phyloP scores from a whole-genome alignment of 2,329 filamentous ascomycete genomes.

The Gyromitra esculenta region DNA sequence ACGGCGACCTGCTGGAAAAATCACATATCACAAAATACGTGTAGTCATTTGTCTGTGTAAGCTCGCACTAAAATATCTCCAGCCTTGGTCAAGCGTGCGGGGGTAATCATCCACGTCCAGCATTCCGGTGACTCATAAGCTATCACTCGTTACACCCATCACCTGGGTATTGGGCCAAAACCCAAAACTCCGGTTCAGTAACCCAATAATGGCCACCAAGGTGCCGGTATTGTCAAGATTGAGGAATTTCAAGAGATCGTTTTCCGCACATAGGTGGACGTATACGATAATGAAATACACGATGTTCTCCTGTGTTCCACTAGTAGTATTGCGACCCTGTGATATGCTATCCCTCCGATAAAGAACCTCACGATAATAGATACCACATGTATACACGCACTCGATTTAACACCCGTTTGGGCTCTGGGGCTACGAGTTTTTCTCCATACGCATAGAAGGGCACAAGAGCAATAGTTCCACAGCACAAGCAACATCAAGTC shows the following conservation, averaged over 20 bases:
- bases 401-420: too few species aligned
- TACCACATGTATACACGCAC: background rate
- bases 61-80: background rate
- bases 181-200: background rate
- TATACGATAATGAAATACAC: background rate
- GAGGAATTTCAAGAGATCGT: background rate
- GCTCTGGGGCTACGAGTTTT: background rate
- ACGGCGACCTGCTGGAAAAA: background rate
- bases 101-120: background rate
- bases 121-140: slow-evolving; percentile 7
- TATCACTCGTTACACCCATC: slow-evolving; percentile 35
- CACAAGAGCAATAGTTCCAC: background rate
- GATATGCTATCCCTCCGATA: background rate
- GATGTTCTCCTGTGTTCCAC: background rate
- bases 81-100: background rate
- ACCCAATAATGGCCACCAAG: background rate
- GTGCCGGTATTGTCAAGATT: background rate
- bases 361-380: background rate
- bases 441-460: background rate
- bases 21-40: background rate
- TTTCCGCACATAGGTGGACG: background rate
- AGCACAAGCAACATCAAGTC: background rate
- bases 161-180: background rate
- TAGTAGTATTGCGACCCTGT: background rate
- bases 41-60: slow-evolving; percentile 2